These are phyloP conservation scores for Stropharia rugosoannulata DNA, from an alignment of 768 basidiomycete species.

Conservation along the genomic window DNA sequence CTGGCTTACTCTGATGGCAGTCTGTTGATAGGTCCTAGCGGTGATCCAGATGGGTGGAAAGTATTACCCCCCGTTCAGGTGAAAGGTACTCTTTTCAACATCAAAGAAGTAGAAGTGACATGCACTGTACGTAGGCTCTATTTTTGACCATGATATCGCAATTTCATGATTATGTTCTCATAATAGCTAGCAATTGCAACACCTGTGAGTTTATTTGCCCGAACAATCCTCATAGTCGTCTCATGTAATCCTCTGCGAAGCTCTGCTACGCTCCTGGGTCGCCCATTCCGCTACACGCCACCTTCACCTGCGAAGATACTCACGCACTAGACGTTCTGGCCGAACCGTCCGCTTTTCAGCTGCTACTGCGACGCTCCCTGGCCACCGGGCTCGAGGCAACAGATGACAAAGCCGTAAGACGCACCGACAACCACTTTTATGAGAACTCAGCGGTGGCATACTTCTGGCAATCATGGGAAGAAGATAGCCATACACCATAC, in stretches of 20 bases:
- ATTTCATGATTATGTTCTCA: not conserved
- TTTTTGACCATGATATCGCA: not conserved
- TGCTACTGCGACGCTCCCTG: slow-evolving; percentile 47
- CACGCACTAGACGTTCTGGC: slow-evolving; percentile 52
- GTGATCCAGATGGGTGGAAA: slow-evolving; percentile 39
- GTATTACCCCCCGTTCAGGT: slow-evolving; percentile 24
- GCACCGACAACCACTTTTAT: slow-evolving; percentile 47
- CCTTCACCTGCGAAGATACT: slow-evolving; percentile 40
- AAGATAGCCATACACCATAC: slow-evolving; percentile 22
- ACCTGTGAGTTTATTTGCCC: slow-evolving; percentile 25
- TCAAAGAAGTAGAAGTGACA: slow-evolving; percentile 28
- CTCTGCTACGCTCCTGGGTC: slow-evolving; percentile 51
- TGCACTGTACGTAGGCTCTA: slow-evolving; percentile 27
- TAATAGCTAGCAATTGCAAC: slow-evolving; percentile 47
- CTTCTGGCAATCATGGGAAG: slow-evolving; percentile 46
- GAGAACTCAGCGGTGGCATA: slow-evolving; percentile 40
- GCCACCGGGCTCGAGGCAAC: slow-evolving; percentile 49
- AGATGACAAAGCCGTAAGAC: slow-evolving; percentile 31
- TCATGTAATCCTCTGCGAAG: slow-evolving; percentile 22
- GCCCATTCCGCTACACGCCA: slow-evolving; percentile 49
- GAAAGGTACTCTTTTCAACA: slow-evolving; percentile 33
- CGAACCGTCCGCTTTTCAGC: slow-evolving; percentile 33
- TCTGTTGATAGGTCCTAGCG: slow-evolving; percentile 31
- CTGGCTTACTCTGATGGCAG: slow-evolving; percentile 32
- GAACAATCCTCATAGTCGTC: slow-evolving; percentile 22